phyloP scores from a whole-genome alignment of 148 eudicot species.

The Diospyros lotus region DNA sequence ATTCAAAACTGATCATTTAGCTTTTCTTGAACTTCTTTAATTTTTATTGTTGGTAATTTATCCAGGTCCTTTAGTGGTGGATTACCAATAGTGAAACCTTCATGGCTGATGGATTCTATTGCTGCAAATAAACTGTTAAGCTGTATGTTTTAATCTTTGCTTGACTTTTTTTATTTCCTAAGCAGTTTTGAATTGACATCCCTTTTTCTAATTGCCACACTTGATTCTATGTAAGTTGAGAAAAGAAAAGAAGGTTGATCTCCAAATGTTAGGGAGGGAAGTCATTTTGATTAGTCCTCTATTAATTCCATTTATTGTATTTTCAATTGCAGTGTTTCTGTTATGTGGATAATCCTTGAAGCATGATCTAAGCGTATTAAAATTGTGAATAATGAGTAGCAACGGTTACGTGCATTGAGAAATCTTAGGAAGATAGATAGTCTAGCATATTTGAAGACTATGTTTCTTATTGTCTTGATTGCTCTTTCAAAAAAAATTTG shows the following conservation, averaged over 20 bases:
- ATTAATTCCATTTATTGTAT: not conserved
- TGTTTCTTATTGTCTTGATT: not conserved
- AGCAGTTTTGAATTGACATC: not conserved
- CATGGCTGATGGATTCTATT: constrained; percentile 81
- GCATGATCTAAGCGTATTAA: not conserved
- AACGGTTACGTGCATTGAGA: not conserved
- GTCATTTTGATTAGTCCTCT: not conserved
- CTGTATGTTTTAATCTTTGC: constrained; percentile 47
- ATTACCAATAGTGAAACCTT: constrained; percentile 85
- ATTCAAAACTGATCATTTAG: not conserved
- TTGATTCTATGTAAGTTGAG: not conserved
- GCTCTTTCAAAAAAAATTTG: not conserved
- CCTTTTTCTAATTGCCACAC: not conserved
- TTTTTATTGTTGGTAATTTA: constrained; percentile 5
- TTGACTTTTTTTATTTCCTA: not conserved
- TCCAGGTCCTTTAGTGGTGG: constrained; percentile 88
- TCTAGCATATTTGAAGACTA: not conserved
- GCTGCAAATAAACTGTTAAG: constrained; percentile 68
- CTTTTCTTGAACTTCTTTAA: not conserved
- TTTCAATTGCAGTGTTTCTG: not conserved
- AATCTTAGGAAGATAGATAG: not conserved
- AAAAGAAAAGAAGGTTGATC: constrained; percentile 5
- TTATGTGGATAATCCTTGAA: not conserved
- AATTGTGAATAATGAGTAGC: not conserved
- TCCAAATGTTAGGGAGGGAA: not conserved